Evolutionary conservation across 805 yeast species (phyloP), one percentile per base, ranked within the genome.

Genomic region (Candida taoyuanica): DNA sequence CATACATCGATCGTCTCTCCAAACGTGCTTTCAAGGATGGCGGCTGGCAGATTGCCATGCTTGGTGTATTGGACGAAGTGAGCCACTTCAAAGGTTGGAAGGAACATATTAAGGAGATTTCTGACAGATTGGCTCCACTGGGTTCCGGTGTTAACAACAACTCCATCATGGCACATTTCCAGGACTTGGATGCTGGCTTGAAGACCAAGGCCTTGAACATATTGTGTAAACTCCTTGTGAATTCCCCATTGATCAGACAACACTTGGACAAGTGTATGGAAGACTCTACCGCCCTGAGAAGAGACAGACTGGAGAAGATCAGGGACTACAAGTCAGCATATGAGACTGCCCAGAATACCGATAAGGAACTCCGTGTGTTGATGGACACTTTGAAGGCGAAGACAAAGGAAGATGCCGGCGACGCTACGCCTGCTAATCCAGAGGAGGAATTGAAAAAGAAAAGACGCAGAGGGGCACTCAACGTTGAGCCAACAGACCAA

Each of bases 11-110:
- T 21, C 67, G 94, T 29, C 67, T 91, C 15, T 72, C 79, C 12
- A 79, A 75, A 39, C 75, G 96, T 38, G 74, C 74, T 46, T 93
- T 85, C 58, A 77, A 72, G 50, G 88, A 86, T 51, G 95, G 96
- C 4, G 78, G 77, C 38, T 91, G 97, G 96, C 81, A 86, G 50
- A 70, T 82, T 29, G 73, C 83, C 30, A 59, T 89, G 30, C 58
- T 88, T 34, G 96, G 96, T 23, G 67, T 88, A 3, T 67, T 89
- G 29, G 75, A 78, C 16, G 65, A 70, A 34, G 76, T 77, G 13
- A 76, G 77, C 32, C 70, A 78, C 46, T 68, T 78, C 28, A 76
- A 78, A 1, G 71, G 70, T 12, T 82, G 74, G 62, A 55, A 64
- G 18, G 62, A 64, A 1, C 67, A 68, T 16, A 76, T 82, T 33